Conservation (phyloP, 495 filamentous ascomycete species). For the Thermothielavioides terrestris region DNA sequence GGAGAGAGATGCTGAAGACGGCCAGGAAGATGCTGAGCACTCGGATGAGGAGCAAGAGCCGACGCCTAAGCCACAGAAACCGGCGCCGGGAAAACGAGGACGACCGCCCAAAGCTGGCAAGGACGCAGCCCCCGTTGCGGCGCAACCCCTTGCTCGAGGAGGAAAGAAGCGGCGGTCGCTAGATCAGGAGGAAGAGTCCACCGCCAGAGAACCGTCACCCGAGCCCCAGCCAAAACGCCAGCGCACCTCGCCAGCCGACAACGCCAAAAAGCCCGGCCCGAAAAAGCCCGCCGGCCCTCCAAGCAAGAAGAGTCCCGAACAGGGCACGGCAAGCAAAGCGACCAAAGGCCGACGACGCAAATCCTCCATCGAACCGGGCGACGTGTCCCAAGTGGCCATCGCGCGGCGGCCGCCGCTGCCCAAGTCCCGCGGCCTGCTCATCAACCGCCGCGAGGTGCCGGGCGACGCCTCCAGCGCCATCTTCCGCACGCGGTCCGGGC, state of each 20-base stretch:
- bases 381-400: slow-evolving; percentile 29
- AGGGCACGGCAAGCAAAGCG: slow-evolving; percentile 1
- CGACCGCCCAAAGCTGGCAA: slow-evolving; percentile 15
- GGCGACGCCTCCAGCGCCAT: slow-evolving; percentile 42
- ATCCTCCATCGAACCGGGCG: slow-evolving; percentile 30
- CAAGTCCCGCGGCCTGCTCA: slow-evolving; percentile 55
- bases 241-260: slow-evolving; percentile 7
- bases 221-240: slow-evolving; percentile 19
- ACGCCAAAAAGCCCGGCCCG: not conserved
- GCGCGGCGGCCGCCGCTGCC: slow-evolving; percentile 45
- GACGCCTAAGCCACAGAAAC: slow-evolving; percentile 1
- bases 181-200: slow-evolving; percentile 9
- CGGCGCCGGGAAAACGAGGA: slow-evolving; percentile 7
- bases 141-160: not conserved
- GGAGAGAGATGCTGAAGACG: slow-evolving; percentile 7
- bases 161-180: slow-evolving; percentile 20
- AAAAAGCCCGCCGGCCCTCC: slow-evolving; percentile 5
- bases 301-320: slow-evolving; percentile 14
- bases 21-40: slow-evolving; percentile 4
- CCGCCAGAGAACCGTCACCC: slow-evolving; percentile 4
- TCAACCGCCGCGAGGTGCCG: slow-evolving; percentile 57
- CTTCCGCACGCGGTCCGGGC: slow-evolving; percentile 46
- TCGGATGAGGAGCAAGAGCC: slow-evolving; percentile 13
- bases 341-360: slow-evolving; percentile 36
- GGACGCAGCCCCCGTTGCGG: not conserved